phyloP scores from a whole-genome alignment of 2,329 filamentous ascomycete species.

The Ophiostoma angusticollis region DNA sequence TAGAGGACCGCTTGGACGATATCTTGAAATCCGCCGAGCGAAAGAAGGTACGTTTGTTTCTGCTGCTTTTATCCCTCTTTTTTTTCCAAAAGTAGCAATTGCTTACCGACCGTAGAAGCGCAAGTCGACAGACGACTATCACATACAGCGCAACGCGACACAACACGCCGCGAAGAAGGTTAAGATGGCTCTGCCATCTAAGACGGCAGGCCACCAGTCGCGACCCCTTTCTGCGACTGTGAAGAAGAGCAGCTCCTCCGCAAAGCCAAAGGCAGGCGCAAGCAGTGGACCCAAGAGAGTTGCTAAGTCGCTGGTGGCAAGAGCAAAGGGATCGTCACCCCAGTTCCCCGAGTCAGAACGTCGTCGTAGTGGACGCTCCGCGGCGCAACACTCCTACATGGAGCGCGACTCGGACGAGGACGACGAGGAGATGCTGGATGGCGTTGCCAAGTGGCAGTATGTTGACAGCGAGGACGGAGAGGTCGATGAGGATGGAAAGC shows the following conservation, averaged over 20 bases:
- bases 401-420: conserved; percentile 46
- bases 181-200: conserved; percentile 18
- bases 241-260: conserved; percentile 17
- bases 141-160: conserved; percentile 22
- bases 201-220: conserved; percentile 18
- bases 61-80: neutral
- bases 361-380: conserved; percentile 40
- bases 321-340: conserved; percentile 5
- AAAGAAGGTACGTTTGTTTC: conserved; percentile 44
- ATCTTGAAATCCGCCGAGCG: conserved; percentile 52
- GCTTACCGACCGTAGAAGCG: conserved; percentile 34
- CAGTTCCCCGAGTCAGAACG: conserved; percentile 31
- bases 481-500: conserved; percentile 1
- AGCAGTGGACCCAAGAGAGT: conserved; percentile 1
- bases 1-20: conserved; percentile 65
- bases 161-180: conserved; percentile 27
- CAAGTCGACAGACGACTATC: conserved; percentile 39
- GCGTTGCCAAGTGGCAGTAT: conserved; percentile 47
- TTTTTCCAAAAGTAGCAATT: no score
- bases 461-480: conserved; percentile 23
- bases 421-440: conserved; percentile 48
- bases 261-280: conserved; percentile 1
- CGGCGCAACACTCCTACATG: conserved; percentile 35
- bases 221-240: conserved; percentile 20
- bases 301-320: conserved; percentile 6